Evolutionary conservation across 2,329 filamentous ascomycete genomes (phyloP).

Genomic region (Penicillium nordicum): DNA sequence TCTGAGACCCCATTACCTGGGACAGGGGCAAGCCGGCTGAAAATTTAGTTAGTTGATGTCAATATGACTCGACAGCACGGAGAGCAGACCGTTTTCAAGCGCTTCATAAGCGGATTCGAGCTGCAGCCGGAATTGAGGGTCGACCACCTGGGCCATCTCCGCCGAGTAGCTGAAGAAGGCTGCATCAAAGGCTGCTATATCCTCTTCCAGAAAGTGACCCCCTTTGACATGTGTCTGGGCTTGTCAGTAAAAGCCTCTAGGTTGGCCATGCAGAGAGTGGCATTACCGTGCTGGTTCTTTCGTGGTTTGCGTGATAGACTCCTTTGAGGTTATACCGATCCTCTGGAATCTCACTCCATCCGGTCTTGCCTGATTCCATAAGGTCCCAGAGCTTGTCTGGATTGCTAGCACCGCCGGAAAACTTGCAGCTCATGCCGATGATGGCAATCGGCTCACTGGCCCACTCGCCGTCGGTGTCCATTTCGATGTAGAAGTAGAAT

Average conservation of each 20-base stretch:
- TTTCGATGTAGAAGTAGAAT: not conserved
- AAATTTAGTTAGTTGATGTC: not conserved
- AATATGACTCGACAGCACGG: not conserved
- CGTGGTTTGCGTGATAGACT: not conserved
- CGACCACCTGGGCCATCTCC: not conserved
- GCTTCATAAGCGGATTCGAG: not conserved
- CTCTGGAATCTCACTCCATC: constrained; percentile 1
- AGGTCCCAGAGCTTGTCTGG: constrained; percentile 11
- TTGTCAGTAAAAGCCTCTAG: not conserved
- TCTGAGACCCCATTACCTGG: not conserved
- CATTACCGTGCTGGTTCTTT: not conserved
- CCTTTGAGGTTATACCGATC: not conserved
- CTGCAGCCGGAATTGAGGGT: not conserved
- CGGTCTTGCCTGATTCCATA: not conserved
- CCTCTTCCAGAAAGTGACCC: not conserved
- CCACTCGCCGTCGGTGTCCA: not conserved
- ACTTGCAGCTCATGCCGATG: constrained; percentile 8
- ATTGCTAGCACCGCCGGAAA: constrained; percentile 1
- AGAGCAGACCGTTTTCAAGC: not conserved
- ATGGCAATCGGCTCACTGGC: constrained; percentile 11
- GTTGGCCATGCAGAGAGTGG: not conserved
- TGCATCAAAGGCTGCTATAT: not conserved
- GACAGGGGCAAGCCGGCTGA: not conserved
- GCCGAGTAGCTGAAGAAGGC: not conserved
- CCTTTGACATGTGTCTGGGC: not conserved